Conservation (phyloP, 2,329 filamentous ascomycete species). For the Beauveria sp. region DNA sequence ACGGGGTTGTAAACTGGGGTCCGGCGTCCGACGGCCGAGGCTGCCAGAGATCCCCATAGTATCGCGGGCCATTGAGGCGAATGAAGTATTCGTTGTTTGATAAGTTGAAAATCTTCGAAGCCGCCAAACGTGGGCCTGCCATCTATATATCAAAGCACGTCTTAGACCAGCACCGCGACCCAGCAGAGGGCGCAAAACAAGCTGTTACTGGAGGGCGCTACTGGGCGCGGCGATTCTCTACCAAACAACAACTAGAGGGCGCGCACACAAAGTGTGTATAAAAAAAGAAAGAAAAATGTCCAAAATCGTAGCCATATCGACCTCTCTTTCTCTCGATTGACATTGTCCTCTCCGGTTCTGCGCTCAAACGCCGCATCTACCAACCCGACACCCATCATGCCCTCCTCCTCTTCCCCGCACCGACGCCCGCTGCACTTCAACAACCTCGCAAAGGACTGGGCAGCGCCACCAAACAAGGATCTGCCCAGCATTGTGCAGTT, state of each 20-base stretch:
- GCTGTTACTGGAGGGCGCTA: constrained; percentile 8
- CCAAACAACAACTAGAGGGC: background rate
- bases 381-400: background rate
- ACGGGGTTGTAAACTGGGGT: background rate
- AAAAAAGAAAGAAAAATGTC: background rate
- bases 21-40: background rate
- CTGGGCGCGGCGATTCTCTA: background rate
- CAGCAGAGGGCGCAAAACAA: constrained; percentile 2
- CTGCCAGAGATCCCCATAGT: background rate
- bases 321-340: background rate
- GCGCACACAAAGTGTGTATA: background rate
- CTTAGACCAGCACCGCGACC: background rate
- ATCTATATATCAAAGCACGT: background rate
- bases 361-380: background rate
- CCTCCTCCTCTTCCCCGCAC: background rate
- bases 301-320: background rate
- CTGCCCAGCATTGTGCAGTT: constrained; percentile 53
- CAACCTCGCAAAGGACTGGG: background rate
- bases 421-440: constrained; percentile 10
- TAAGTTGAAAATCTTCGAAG: background rate
- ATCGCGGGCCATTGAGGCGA: background rate
- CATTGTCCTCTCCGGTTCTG: too few species aligned
- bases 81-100: background rate
- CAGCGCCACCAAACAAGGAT: constrained; percentile 18
- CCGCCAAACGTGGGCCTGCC: background rate